Evolutionary conservation across 2,329 filamentous ascomycete genomes (phyloP).

Genomic region (Knufia petricola): DNA sequence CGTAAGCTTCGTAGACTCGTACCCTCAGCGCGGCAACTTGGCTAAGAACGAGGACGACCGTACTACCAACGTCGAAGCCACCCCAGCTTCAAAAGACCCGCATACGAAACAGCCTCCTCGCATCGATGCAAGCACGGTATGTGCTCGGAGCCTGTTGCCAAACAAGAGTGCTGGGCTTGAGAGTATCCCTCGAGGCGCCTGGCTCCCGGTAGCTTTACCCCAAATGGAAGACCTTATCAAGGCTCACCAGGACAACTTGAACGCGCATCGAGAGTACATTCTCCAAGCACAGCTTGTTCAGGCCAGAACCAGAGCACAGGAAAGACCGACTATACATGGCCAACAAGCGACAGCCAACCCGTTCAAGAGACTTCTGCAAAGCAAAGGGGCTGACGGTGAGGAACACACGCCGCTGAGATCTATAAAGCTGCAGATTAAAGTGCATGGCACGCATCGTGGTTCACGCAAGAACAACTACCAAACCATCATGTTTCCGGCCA

Average conservation of each 20-base stretch:
- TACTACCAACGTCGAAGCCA: too few species aligned
- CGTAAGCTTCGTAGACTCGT: too few species aligned
- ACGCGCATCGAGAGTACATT: neutral
- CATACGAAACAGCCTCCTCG: too few species aligned
- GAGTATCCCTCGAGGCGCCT: neutral
- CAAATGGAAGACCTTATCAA: slow-evolving; percentile 1
- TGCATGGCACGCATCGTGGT: neutral
- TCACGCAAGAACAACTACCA: neutral
- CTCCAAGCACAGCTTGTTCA: neutral
- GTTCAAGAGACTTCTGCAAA: neutral
- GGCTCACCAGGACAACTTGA: slow-evolving; percentile 1
- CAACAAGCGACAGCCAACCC: neutral
- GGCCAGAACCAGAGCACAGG: neutral
- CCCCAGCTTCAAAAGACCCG: too few species aligned
- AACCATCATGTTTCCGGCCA: neutral
- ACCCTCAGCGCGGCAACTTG: too few species aligned
- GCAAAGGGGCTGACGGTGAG: neutral
- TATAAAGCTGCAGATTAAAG: slow-evolving; percentile 1
- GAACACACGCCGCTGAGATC: neutral
- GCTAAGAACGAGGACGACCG: too few species aligned
- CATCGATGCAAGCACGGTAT: too few species aligned
- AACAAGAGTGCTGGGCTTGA: neutral
- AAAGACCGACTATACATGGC: neutral
- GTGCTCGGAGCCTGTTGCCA: neutral
- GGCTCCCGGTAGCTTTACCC: neutral